These are phyloP conservation scores for Sugiyamaella americana DNA, from an alignment of 805 yeast species.

Conservation along the genomic window DNA sequence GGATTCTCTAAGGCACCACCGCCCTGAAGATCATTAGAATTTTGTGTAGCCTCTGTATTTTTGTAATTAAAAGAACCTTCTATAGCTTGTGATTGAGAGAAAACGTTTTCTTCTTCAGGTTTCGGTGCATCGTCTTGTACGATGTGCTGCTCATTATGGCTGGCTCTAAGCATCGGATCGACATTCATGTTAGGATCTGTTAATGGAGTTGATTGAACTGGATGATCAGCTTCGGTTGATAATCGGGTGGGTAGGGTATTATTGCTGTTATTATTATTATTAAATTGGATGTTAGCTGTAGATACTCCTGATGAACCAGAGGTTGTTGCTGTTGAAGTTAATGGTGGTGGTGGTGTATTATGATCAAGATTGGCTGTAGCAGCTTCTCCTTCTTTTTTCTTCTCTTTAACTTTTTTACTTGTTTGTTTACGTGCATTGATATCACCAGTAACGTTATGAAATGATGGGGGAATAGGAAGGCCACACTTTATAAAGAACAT, in stretches of 20 bases:
- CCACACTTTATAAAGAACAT: slow-evolving; percentile 74
- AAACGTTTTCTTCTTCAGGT: neutral
- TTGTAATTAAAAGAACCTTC: too few species aligned
- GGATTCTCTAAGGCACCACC: neutral
- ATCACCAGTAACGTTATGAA: slow-evolving; percentile 84
- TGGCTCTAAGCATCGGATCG: neutral
- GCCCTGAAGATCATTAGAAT: neutral
- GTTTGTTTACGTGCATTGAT: slow-evolving; percentile 18
- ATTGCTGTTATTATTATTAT: too few species aligned
- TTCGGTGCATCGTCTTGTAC: neutral
- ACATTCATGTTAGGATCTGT: neutral
- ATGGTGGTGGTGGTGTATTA: neutral
- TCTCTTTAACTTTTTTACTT: slow-evolving; percentile 5
- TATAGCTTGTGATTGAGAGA: too few species aligned
- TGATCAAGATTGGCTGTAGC: neutral
- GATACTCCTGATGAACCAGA: neutral
- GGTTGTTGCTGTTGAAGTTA: neutral
- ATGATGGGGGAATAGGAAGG: slow-evolving; percentile 69
- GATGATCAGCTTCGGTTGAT: neutral
- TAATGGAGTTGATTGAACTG: neutral
- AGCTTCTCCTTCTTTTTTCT: neutral
- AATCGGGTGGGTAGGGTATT: neutral
- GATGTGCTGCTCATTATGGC: neutral
- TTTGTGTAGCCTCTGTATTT: neutral
- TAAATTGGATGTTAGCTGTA: too few species aligned